Evolutionary conservation across 306 rosid species (phyloP), one percentile per base, ranked within the genome.

Genomic region (Cucurbita argyrosperma): DNA sequence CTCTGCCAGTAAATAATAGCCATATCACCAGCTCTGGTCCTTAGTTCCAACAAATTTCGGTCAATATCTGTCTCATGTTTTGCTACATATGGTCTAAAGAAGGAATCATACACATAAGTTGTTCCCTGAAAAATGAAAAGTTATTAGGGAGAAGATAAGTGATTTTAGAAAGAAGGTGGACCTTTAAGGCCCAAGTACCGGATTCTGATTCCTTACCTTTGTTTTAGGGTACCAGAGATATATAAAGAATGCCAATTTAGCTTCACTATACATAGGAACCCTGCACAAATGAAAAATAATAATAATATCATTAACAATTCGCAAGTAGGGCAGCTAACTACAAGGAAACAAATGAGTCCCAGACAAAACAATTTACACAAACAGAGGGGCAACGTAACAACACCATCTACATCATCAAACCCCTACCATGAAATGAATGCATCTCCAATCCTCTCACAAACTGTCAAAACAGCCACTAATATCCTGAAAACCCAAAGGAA

Each of bases 221-320:
- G 90, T 90, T 83, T 85, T 90, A 9, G 98, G 96, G 78, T 84
- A 89, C 98, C 98, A 92, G 45, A 92, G 87, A 76, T 92, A 92
- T 82, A 92, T 83, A 53, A 85, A 83, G 87, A 92, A 92, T 39
- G 90, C 88, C 93, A 92, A 75, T 86, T 92, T 92, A 80, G 90
- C 90, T 87, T 92, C 98, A 64, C 96, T 87, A 76, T 92, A 92
- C 98, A 92, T 90, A 9, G 98, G 98, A 77, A 92, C 90, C 98
- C 98, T 92, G 79, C 83, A 16, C 58, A 76, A 54, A 52, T 50
- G 54, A 80, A 78, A 74, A 80, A 23, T 2, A 79, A 39, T 14
- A 62, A 37, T 8, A 30, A 60, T 38, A 62, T 30, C 35, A 30
- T 39, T 23, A 67, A 5, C 37, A 11, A 23, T 45, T 18, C 10